Evolutionary conservation across 371 early-diverging fungal genomes (phyloP), one percentile per base, ranked within the genome.

Genomic region (Parasitella parasitica): DNA sequence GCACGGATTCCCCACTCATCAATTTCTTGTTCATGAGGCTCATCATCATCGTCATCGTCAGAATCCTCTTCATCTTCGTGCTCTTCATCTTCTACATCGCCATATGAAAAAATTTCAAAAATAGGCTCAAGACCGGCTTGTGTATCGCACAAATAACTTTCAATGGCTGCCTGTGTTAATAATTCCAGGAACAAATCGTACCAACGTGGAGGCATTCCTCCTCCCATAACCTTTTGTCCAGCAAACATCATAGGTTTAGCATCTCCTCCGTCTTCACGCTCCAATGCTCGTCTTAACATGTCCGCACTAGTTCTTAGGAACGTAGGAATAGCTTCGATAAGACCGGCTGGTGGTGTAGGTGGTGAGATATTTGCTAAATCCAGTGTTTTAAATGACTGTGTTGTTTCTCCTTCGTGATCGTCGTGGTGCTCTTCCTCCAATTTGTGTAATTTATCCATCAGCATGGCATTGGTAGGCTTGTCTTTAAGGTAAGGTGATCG

Each of bases 151-250:
- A 86, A 67, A 59, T 83, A 86, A 26, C 83, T 73, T 65, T 86
- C 83, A 20, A 86, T 82, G 9, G 81, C 85, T 3, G 86, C 86
- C 53, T 86, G 86, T 7, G 83, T 84, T 63, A 86, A 70, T 39
- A 86, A 61, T 57, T 84, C 84, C 52, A 86, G 49, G 62, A 86
- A 83, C 36, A 86, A 68, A 41, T 80, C 73, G 56, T 84, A 86
- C 85, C 86, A 86, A 3, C 80, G 73, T 32, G 82, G 76, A 13
- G 81, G 80, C 72, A 86, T 83, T 2, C 78, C 81, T 20, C 81
- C 81, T 20, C 81, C 81, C 81, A 81, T 78, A 20, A 81, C 81
- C 28, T 70, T 66, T 69, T 78, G 76, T 26, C 76, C 77, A 13
- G 75, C 77, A 71, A 80, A 73, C 30, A 68, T 75, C 72, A 77